Percentiles rank a stretch among this genome's conserved stretches.
Evolutionary conservation across 345 rosid species (phyloP).

Genomic region (Boechera divaricarpa): DNA sequence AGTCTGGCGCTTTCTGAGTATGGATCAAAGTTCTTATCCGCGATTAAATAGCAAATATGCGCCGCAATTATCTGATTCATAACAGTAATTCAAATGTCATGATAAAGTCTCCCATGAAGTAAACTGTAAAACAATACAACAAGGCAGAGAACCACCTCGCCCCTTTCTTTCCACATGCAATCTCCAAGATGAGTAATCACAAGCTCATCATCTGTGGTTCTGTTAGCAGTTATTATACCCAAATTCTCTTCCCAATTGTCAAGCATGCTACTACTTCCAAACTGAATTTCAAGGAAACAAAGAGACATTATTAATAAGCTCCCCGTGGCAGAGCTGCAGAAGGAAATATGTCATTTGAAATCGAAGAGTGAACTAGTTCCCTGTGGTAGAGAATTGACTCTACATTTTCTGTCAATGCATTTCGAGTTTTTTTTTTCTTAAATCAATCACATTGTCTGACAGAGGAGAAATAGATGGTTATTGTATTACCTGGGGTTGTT

Average conservation of each 20-base stretch:
- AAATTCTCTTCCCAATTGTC: constrained; percentile 99
- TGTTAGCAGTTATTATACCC: constrained; percentile 95
- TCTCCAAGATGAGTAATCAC: constrained; percentile 96
- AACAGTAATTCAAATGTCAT: constrained; percentile 39
- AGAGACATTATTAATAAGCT: constrained; percentile 3
- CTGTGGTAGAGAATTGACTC: constrained; percentile 1
- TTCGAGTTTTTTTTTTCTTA: not conserved
- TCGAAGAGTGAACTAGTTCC: constrained; percentile 16
- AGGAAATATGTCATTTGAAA: constrained; percentile 14
- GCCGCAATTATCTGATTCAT: constrained; percentile 65
- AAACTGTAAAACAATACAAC: constrained; percentile 5
- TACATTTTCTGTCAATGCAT: not conserved
- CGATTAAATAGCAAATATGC: constrained; percentile 75
- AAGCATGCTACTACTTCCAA: constrained; percentile 80
- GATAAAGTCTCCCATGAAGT: constrained; percentile 21
- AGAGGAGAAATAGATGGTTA: not conserved
- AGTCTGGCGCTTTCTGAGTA: constrained; percentile 76
- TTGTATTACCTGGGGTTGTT: constrained; percentile 63
- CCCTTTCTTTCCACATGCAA: constrained; percentile 94
- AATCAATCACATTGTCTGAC: constrained; percentile 4
- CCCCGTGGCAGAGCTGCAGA: not conserved
- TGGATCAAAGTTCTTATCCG: constrained; percentile 71
- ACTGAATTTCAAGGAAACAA: constrained; percentile 48
- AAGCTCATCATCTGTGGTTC: constrained; percentile 96
- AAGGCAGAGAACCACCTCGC: constrained; percentile 67